Conservation (phyloP, 805 yeast species). For the Lipomyces oligophaga region DNA sequence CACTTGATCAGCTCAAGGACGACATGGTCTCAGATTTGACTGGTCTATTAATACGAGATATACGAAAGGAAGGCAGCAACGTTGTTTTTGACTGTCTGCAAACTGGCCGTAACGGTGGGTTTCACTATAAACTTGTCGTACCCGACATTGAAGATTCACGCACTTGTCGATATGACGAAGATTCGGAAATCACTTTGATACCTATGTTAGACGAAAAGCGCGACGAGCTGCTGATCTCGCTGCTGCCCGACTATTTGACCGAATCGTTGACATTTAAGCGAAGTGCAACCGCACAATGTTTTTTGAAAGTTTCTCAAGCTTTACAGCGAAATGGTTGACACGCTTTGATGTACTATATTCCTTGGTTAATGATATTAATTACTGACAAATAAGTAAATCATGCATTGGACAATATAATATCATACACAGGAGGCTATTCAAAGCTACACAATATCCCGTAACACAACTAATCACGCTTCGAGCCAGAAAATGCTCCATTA, state of each 20-base stretch:
- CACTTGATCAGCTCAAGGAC: constrained; percentile 19
- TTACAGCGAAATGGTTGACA: constrained; percentile 22
- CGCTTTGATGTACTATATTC: not conserved
- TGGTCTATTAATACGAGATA: constrained; percentile 31
- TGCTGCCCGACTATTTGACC: constrained; percentile 32
- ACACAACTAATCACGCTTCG: constrained; percentile 19
- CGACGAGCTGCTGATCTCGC: constrained; percentile 24
- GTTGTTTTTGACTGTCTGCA: constrained; percentile 32
- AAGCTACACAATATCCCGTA: no score
- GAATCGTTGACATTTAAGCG: constrained; percentile 32
- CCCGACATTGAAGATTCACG: constrained; percentile 9
- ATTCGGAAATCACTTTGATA: constrained; percentile 27
- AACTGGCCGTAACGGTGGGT: constrained; percentile 33
- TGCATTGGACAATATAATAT: no score
- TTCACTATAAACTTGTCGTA: constrained; percentile 30
- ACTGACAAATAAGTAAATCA: no score
- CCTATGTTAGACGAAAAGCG: constrained; percentile 30
- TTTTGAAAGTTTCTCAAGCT: constrained; percentile 32
- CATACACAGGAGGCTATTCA: no score
- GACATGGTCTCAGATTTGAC: constrained; percentile 29
- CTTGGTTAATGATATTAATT: not conserved
- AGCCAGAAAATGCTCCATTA: constrained; percentile 1
- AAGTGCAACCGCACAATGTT: constrained; percentile 32
- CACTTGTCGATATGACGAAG: constrained; percentile 19
- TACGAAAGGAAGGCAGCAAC: constrained; percentile 19